These are phyloP conservation scores for Penicillium olsonii DNA, from an alignment of 2,329 filamentous ascomycete genomes.

Conservation along the genomic window DNA sequence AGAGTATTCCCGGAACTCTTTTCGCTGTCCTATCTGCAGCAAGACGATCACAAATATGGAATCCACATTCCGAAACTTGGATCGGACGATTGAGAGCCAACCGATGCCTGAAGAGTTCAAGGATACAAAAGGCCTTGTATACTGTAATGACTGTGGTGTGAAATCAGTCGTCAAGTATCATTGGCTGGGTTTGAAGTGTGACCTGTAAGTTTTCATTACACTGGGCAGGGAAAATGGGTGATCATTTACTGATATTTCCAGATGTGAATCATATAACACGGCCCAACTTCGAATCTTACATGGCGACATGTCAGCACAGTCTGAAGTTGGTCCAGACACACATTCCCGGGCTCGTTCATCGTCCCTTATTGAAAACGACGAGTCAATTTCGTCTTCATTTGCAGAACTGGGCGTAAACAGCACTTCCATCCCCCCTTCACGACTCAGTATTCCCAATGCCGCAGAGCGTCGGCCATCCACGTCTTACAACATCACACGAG, in stretches of 20 bases:
- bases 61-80: conserved; percentile 85
- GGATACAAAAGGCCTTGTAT: conserved; percentile 76
- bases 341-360: conserved; percentile 27
- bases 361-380: conserved; percentile 29
- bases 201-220: conserved; percentile 45
- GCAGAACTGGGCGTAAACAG: conserved; percentile 33
- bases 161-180: conserved; percentile 87
- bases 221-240: neutral
- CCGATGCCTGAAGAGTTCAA: conserved; percentile 87
- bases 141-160: conserved; percentile 93
- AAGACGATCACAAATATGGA: conserved; percentile 99
- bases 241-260: conserved; percentile 17
- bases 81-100: conserved; percentile 81
- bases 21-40: conserved; percentile 95
- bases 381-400: conserved; percentile 20
- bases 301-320: conserved; percentile 26
- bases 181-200: conserved; percentile 92
- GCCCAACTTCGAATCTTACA: conserved; percentile 44
- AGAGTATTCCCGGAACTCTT: conserved; percentile 83
- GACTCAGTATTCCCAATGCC: conserved; percentile 21
- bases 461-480: conserved; percentile 27
- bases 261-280: conserved; percentile 52
- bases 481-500: conserved; percentile 40
- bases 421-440: conserved; percentile 27
- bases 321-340: conserved; percentile 26